Conservation (phyloP, 2,329 filamentous ascomycete species). For the Ceratocystis alfenasii region DNA sequence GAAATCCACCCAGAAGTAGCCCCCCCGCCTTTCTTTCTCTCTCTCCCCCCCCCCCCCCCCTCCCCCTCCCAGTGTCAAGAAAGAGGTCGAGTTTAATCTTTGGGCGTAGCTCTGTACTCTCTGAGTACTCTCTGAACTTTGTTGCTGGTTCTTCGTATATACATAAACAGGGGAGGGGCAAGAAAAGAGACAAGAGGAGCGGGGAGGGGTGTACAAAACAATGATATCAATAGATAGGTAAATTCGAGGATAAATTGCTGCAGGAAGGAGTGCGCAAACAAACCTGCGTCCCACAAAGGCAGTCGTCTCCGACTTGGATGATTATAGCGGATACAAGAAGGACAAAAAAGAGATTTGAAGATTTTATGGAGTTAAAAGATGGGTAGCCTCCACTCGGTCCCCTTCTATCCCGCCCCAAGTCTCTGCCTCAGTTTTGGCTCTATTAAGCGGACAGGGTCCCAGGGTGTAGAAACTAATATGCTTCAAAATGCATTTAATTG, state of each 20-base stretch:
- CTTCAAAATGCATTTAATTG: neutral
- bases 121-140: neutral
- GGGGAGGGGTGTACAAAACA: neutral
- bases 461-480: neutral
- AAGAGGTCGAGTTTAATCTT: neutral
- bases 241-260: neutral
- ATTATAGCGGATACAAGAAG: neutral
- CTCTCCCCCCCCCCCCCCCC: no score
- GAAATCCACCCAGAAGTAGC: neutral
- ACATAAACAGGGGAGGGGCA: neutral
- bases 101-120: neutral
- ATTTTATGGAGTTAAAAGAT: neutral
- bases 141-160: slow-evolving; percentile 9
- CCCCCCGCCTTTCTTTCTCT: neutral
- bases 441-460: neutral
- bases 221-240: neutral
- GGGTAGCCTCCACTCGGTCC: neutral
- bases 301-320: slow-evolving; percentile 4
- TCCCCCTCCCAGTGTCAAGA: neutral
- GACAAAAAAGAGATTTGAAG: neutral
- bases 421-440: slow-evolving; percentile 8
- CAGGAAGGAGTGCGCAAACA: neutral
- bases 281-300: slow-evolving; percentile 4
- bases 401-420: neutral
- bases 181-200: neutral